Evolutionary conservation across 345 rosid genomes (phyloP), one percentile per base, ranked within the genome.

Genomic region (Corchorus capsularis): DNA sequence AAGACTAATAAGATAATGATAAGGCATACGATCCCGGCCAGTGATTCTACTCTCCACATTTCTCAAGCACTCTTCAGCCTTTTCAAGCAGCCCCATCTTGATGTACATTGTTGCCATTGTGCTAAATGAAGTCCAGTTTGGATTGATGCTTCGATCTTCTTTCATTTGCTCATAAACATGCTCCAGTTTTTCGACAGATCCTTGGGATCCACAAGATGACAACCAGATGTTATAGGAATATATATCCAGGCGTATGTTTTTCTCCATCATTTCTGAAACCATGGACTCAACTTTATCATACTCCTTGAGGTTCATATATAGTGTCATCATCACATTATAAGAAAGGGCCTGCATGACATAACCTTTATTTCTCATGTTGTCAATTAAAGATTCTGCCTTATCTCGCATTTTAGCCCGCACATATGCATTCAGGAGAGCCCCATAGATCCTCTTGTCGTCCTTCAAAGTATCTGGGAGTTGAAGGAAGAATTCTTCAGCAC

Each of bases 151-250:
- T 67, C 46, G 82, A 79, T 93, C 94, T 6, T 64, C 72, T 75
- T 83, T 93, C 99, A 96, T 92, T 83, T 79, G 87, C 75, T 87
- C 87, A 72, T 84, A 92, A n/a, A 88, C 96, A 72, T 82, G 78
- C 69, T 96, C 98, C 98, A 96, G 87, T 79, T 80, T 86, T 56
- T 91, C 93, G 37, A 71, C 82, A 8, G 87, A 91, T 72, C 93
- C 96, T 72, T 80, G 89, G 49, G 89, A 82, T 74, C 93, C 97
- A 75, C 90, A 79, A 69, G 94, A 87, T 69, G 99, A 95, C 78
- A 95, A 78, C 99, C 97, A 95, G 78, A 95, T 95, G 79, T 96
- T 96, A 66, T 93, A 96, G 2, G 99, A 87, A 87, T 93, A 96
- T 34, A 89, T 77, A 85, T 96, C 97, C 59, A 93, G 85, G 39